Conservation (phyloP, 2,329 filamentous ascomycete species). For the Fusarium sp. region DNA sequence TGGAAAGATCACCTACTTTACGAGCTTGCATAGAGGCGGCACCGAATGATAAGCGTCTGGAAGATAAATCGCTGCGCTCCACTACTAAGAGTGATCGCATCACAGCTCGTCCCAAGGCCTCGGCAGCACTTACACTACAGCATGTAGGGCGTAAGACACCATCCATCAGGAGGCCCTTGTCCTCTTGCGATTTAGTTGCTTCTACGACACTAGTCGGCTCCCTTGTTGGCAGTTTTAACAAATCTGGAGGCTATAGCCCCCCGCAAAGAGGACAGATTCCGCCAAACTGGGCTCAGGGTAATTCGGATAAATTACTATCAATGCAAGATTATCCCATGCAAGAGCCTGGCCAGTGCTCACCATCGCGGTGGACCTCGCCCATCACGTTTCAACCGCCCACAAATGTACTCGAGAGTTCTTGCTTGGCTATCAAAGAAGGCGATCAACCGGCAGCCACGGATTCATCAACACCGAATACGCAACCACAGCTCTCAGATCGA, state of each 20-base stretch:
- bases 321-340: background rate
- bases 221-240: background rate
- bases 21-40: slow-evolving; percentile 44
- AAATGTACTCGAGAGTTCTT: background rate
- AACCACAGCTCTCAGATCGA: background rate
- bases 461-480: background rate
- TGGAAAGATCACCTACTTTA: slow-evolving; percentile 44
- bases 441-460: background rate
- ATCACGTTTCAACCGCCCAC: slow-evolving; percentile 1
- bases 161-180: background rate
- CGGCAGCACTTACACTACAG: slow-evolving; percentile 5
- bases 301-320: slow-evolving; percentile 9
- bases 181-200: background rate
- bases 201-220: background rate
- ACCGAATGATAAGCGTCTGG: slow-evolving; percentile 43
- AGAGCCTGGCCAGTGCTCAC: background rate
- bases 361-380: slow-evolving; percentile 2
- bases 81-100: background rate
- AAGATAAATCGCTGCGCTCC: slow-evolving; percentile 34
- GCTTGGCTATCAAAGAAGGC: background rate
- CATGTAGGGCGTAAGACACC: slow-evolving; percentile 26
- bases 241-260: background rate
- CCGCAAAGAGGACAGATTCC: slow-evolving; percentile 8
- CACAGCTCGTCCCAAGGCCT: background rate
- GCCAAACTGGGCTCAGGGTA: slow-evolving; percentile 13